Percentiles rank a stretch among this genome's conserved stretches.
Evolutionary conservation across 1,284 basidiomycete genomes (phyloP).

Genomic region (Ganoderma leucocontextum): DNA sequence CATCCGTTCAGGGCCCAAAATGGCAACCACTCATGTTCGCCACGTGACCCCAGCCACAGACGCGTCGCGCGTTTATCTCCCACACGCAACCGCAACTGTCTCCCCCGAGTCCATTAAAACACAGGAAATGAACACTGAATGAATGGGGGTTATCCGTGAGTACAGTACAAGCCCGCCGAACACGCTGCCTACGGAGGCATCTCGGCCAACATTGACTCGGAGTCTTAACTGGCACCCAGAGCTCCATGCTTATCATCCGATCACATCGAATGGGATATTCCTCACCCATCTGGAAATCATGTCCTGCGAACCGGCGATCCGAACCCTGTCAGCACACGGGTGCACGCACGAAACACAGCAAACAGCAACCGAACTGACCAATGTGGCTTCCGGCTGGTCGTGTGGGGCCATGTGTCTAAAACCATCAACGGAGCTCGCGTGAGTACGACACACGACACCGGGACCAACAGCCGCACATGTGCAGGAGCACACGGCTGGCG

Average conservation of each 20-base stretch:
- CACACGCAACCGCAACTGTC: background rate
- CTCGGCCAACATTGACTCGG: background rate
- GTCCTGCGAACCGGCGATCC: constrained; percentile 40
- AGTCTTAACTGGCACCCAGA: constrained; percentile 17
- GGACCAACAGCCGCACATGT: constrained; percentile 18
- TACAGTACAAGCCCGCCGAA: background rate
- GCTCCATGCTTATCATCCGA: constrained; percentile 13
- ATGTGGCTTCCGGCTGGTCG: constrained; percentile 83
- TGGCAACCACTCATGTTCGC: constrained; percentile 15
- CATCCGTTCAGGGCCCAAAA: background rate
- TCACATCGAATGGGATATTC: constrained; percentile 46
- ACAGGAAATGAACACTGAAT: background rate
- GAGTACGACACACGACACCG: background rate
- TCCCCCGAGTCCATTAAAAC: background rate
- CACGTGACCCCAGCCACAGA: constrained; percentile 30
- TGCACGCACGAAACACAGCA: background rate
- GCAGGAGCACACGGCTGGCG: background rate
- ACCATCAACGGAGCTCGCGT: background rate
- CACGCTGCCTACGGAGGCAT: background rate
- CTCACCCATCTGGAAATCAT: constrained; percentile 63
- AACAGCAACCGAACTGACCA: constrained; percentile 39
- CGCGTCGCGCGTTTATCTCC: constrained; percentile 6
- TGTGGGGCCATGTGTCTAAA: constrained; percentile 84
- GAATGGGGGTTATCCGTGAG: background rate
- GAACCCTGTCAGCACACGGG: constrained; percentile 5